Conservation (phyloP, 208 protist species). For the Borovskyia barvae region DNA sequence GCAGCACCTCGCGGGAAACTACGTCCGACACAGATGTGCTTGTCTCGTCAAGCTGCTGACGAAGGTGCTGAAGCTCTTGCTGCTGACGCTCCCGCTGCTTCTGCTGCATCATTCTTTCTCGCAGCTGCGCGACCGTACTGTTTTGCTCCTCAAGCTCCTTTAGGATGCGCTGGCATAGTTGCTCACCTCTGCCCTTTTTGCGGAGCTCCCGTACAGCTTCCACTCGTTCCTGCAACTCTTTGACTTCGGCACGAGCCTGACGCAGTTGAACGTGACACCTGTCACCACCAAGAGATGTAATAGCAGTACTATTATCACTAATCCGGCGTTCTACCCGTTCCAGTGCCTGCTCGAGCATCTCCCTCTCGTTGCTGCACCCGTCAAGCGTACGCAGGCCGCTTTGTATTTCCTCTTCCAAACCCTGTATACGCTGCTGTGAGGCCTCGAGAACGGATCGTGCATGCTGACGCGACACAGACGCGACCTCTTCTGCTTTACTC, state of each 20-base stretch:
- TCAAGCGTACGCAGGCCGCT: slow-evolving; percentile 38
- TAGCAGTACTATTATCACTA: slow-evolving; percentile 16
- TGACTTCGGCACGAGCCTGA: slow-evolving; percentile 28
- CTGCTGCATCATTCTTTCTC: slow-evolving; percentile 48
- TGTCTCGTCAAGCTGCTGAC: slow-evolving; percentile 37
- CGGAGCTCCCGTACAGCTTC: slow-evolving; percentile 44
- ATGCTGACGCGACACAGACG: slow-evolving; percentile 8
- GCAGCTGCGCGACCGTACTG: slow-evolving; percentile 35
- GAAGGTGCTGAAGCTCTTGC: slow-evolving; percentile 41
- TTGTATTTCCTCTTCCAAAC: slow-evolving; percentile 30
- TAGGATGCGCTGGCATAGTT: slow-evolving; percentile 40
- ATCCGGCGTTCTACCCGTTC: slow-evolving; percentile 11
- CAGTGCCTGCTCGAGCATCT: slow-evolving; percentile 39
- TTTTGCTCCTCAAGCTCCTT: slow-evolving; percentile 56
- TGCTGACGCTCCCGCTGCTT: slow-evolving; percentile 37
- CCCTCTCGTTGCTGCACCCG: slow-evolving; percentile 53
- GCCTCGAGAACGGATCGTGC: not conserved
- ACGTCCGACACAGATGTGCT: slow-evolving; percentile 18
- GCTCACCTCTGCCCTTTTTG: slow-evolving; percentile 27
- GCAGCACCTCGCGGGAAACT: slow-evolving; percentile 35
- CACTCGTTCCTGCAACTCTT: slow-evolving; percentile 44
- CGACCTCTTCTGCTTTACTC: slow-evolving; percentile 23
- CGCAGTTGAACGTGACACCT: slow-evolving; percentile 11
- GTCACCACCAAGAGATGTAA: slow-evolving; percentile 15
- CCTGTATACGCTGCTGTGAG: slow-evolving; percentile 3